phyloP scores from a whole-genome alignment of 75 land plant genomes.

The Pseudotsuga menziesii region DNA sequence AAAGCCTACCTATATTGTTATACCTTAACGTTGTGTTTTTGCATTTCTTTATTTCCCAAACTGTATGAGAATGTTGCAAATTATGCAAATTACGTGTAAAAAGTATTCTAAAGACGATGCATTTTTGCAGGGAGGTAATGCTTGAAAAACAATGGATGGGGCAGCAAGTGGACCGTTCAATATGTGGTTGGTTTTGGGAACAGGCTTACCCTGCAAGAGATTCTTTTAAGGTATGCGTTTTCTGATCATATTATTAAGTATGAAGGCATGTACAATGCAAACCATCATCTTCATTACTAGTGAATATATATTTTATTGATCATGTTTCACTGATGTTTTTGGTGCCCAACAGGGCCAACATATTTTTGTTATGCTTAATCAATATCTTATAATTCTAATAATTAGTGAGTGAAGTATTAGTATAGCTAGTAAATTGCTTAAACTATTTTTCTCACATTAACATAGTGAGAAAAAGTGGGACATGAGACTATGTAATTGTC shows the following conservation, averaged over 20 bases:
- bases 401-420: too few relatives aligned
- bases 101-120: neutral
- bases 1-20: neutral
- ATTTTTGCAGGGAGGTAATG: conserved; percentile 73
- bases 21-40: neutral
- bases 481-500: too few relatives aligned
- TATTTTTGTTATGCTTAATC: too few relatives aligned
- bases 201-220: conserved; percentile 6
- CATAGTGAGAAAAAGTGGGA: too few relatives aligned
- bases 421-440: too few relatives aligned
- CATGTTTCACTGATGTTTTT: neutral
- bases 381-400: too few relatives aligned
- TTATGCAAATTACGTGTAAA: neutral
- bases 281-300: neutral
- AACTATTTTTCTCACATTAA: too few relatives aligned
- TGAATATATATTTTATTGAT: neutral
- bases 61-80: neutral
- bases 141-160: conserved; percentile 97
- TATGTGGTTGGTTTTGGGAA: conserved; percentile 96
- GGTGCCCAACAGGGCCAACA: too few relatives aligned
- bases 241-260: neutral
- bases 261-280: neutral
- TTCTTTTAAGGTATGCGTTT: conserved; percentile 1
- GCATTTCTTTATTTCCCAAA: neutral
- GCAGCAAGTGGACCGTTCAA: conserved; percentile 89